Conservation (phyloP, 306 rosid genomes). For the Canavalia gladiata region DNA sequence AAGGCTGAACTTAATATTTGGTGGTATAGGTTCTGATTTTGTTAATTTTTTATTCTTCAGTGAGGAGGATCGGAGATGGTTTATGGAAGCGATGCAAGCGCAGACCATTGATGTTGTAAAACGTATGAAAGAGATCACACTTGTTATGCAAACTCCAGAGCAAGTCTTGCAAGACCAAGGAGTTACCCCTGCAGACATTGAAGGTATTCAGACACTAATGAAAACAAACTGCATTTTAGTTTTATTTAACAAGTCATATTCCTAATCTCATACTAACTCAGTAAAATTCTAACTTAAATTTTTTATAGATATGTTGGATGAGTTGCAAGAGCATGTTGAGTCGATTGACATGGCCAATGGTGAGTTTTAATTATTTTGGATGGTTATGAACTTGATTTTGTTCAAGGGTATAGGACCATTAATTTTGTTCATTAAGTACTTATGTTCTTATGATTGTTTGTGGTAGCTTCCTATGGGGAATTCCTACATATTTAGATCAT, state of each 20-base stretch:
- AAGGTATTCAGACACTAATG: constrained; percentile 58
- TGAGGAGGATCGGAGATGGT: constrained; percentile 90
- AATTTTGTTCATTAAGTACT: constrained; percentile 5
- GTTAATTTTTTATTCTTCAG: constrained; percentile 51
- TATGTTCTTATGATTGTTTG: constrained; percentile 25
- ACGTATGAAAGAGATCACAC: constrained; percentile 95
- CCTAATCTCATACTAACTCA: not conserved
- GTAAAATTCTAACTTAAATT: constrained; percentile 1
- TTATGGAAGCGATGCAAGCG: constrained; percentile 94
- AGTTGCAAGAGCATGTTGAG: constrained; percentile 95
- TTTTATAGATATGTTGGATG: constrained; percentile 82
- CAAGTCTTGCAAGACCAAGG: constrained; percentile 90
- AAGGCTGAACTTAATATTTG: constrained; percentile 1
- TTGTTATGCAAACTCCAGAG: constrained; percentile 90
- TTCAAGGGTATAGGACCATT: not conserved
- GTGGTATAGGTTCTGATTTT: constrained; percentile 12
- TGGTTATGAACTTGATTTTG: constrained; percentile 26
- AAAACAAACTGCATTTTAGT: not conserved
- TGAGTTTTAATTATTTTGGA: constrained; percentile 40
- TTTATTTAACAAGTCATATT: not conserved
- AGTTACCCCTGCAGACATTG: constrained; percentile 72
- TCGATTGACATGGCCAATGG: constrained; percentile 98
- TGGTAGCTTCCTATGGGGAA: not conserved
- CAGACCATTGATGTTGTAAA: constrained; percentile 80
- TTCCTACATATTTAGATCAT: not conserved